Evolutionary conservation across 164 flowering plant genomes (phyloP).

Genomic region (Tinospora cordifolia): DNA sequence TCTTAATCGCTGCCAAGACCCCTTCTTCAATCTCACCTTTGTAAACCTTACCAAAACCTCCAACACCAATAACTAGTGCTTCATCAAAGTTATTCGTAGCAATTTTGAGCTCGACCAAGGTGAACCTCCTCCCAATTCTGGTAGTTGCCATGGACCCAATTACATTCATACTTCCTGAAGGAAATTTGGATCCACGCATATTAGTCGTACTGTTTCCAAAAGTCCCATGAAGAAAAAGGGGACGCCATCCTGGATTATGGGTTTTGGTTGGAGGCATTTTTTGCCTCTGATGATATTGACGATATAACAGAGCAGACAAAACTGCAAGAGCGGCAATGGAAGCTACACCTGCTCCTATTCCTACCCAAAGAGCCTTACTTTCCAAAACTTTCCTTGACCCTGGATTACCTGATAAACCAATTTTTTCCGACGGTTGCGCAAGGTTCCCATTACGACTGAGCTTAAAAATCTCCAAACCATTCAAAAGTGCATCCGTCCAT

Average conservation of each 20-base stretch:
- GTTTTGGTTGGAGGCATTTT: slow-evolving; percentile 23
- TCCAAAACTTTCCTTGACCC: background rate
- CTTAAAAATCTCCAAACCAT: slow-evolving; percentile 76
- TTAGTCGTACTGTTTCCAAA: slow-evolving; percentile 28
- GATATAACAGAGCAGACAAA: slow-evolving; percentile 16
- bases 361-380: slow-evolving; percentile 33
- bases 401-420: slow-evolving; percentile 14
- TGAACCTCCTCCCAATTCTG: slow-evolving; percentile 53
- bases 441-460: slow-evolving; percentile 60
- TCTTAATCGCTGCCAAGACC: slow-evolving; percentile 45
- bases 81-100: slow-evolving; percentile 77
- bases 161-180: slow-evolving; percentile 16
- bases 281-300: slow-evolving; percentile 22
- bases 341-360: slow-evolving; percentile 47
- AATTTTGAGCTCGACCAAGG: slow-evolving; percentile 46
- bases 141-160: slow-evolving; percentile 30
- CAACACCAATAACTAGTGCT: slow-evolving; percentile 56
- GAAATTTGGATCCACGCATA: slow-evolving; percentile 29
- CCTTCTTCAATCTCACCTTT: slow-evolving; percentile 61
- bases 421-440: slow-evolving; percentile 29
- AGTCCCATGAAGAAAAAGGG: slow-evolving; percentile 37
- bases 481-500: slow-evolving; percentile 65
- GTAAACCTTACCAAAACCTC: slow-evolving; percentile 73
- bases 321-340: slow-evolving; percentile 31
- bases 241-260: slow-evolving; percentile 42